Percentiles rank a stretch among this genome's conserved stretches.
Conservation (phyloP, 805 yeast species). For the Pichia californica region DNA sequence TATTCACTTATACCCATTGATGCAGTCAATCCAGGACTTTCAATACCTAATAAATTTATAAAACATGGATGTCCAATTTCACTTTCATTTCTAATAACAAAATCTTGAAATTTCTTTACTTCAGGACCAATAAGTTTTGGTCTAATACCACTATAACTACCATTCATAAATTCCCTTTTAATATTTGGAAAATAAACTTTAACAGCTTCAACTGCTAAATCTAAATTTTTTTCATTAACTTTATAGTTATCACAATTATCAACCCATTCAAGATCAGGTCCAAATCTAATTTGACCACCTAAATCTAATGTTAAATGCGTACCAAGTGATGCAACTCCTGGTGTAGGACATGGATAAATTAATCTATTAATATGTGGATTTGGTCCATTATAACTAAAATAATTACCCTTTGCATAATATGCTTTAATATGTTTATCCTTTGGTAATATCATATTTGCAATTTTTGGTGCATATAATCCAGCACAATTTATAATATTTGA, state of each 20-base stretch:
- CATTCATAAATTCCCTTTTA: constrained; percentile 42
- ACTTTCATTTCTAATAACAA: constrained; percentile 38
- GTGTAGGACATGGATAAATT: constrained; percentile 77
- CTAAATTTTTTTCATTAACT: constrained; percentile 43
- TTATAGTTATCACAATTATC: constrained; percentile 40
- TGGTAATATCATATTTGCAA: constrained; percentile 69
- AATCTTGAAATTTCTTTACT: constrained; percentile 53
- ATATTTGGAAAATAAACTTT: constrained; percentile 58
- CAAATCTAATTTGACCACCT: constrained; percentile 74
- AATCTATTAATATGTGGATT: constrained; percentile 42
- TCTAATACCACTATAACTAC: constrained; percentile 76
- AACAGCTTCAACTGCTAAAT: constrained; percentile 53
- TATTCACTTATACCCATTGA: constrained; percentile 77
- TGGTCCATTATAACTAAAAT: constrained; percentile 46
- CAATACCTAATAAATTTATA: constrained; percentile 74
- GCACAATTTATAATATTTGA: constrained; percentile 69
- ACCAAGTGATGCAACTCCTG: constrained; percentile 69
- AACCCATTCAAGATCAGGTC: constrained; percentile 87
- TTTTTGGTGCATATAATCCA: constrained; percentile 67
- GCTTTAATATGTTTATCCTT: constrained; percentile 41
- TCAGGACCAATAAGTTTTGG: constrained; percentile 60
- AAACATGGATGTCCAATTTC: constrained; percentile 48
- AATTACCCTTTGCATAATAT: constrained; percentile 80
- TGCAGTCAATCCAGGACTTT: constrained; percentile 85
- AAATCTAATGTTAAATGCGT: constrained; percentile 82